phyloP scores from a whole-genome alignment of 192 early-diverging fungal species.

The Backusella luteola region DNA sequence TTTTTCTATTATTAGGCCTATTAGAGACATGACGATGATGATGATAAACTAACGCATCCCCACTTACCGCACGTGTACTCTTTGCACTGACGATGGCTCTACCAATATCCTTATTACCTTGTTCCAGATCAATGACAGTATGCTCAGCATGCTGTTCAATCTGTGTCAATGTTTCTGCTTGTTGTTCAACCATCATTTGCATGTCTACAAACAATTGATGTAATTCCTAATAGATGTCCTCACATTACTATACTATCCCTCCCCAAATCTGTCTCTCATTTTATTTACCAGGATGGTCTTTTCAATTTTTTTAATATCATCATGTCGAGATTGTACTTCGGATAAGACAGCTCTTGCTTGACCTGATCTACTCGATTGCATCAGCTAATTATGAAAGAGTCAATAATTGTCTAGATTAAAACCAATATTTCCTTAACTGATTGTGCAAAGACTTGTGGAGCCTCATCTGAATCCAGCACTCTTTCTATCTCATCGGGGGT shows the following conservation, averaged over 20 bases:
- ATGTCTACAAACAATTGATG: conserved; percentile 89
- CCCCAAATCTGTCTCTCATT: no score
- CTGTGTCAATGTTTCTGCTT: conserved; percentile 70
- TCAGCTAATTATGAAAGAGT: conserved; percentile 46
- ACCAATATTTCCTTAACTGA: conserved; percentile 47
- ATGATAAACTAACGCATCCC: no score
- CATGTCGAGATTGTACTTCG: conserved; percentile 83
- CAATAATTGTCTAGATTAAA: neutral
- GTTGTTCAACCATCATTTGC: conserved; percentile 76
- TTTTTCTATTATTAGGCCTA: conserved; percentile 25
- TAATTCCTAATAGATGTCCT: conserved; percentile 57
- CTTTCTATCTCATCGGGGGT: conserved; percentile 72
- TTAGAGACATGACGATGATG: neutral
- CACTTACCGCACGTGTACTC: conserved; percentile 35
- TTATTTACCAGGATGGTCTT: conserved; percentile 72
- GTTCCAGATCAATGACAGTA: conserved; percentile 61
- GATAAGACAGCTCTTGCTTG: conserved; percentile 76
- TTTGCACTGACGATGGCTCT: conserved; percentile 52
- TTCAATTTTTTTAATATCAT: conserved; percentile 88
- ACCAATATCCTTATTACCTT: conserved; percentile 60
- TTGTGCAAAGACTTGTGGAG: conserved; percentile 81
- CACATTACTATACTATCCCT: no score
- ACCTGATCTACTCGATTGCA: conserved; percentile 68
- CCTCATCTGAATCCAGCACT: conserved; percentile 69
- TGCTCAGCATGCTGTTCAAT: conserved; percentile 69